A percentile compares a stretch with the other conserved stretches of the same genome.
Conservation (phyloP, 2,329 filamentous ascomycete species). For the Alternaria conjuncta region DNA sequence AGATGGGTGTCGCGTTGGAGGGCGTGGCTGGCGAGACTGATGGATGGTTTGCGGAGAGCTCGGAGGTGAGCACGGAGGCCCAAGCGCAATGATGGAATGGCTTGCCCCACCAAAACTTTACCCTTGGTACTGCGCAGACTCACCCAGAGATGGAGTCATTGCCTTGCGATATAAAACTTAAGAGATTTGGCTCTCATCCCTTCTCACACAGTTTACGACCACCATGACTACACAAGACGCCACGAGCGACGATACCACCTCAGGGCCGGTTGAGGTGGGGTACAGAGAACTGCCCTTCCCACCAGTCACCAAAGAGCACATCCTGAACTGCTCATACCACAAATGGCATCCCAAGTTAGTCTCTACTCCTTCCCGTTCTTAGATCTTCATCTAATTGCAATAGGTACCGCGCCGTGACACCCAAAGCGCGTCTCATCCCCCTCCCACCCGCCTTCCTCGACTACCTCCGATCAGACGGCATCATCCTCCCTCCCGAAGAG, state of each 20-base stretch:
- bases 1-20: not conserved
- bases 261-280: slow-evolving; percentile 13
- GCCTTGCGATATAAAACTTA: not conserved
- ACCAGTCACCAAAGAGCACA: slow-evolving; percentile 82
- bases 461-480: slow-evolving; percentile 92
- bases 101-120: slow-evolving; percentile 40
- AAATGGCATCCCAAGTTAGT: slow-evolving; percentile 80
- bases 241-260: not conserved
- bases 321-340: slow-evolving; percentile 93
- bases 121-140: slow-evolving; percentile 25
- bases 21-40: not conserved
- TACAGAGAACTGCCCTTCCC: slow-evolving; percentile 70
- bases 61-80: slow-evolving; percentile 29
- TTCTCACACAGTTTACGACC: slow-evolving; percentile 7
- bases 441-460: slow-evolving; percentile 76
- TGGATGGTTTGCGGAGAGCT: slow-evolving; percentile 22
- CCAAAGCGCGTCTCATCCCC: slow-evolving; percentile 85
- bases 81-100: slow-evolving; percentile 17
- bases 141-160: slow-evolving; percentile 34
- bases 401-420: slow-evolving; percentile 79
- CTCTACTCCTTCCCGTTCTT: not conserved
- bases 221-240: slow-evolving; percentile 27
- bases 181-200: not conserved
- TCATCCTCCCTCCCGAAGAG: slow-evolving; percentile 79
- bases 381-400: not conserved